Percentiles rank a stretch among this genome's conserved stretches.
phyloP scores from a whole-genome alignment of 352 stramenopile species.

The Phytophthora tentaculata region DNA sequence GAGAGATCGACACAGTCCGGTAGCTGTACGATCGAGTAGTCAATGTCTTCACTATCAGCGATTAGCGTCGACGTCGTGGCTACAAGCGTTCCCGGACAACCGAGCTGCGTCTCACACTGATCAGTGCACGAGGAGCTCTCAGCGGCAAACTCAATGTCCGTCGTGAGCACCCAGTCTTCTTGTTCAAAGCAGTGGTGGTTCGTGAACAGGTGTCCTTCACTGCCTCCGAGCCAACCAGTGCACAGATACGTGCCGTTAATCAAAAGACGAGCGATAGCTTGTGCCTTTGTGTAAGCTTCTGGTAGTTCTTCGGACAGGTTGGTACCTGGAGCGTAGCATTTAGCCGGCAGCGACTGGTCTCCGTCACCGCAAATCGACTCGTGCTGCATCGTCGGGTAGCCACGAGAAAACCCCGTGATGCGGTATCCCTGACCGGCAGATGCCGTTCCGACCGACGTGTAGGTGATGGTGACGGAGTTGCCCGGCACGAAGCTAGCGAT shows the following conservation, averaged over 20 bases:
- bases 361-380: conserved; percentile 58
- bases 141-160: conserved; percentile 67
- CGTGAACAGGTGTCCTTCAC: conserved; percentile 71
- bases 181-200: conserved; percentile 72
- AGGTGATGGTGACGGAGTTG: conserved; percentile 50
- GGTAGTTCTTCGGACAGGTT: conserved; percentile 36
- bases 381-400: conserved; percentile 36
- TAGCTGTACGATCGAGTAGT: conserved; percentile 74
- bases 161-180: conserved; percentile 31
- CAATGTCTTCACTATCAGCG: conserved; percentile 37
- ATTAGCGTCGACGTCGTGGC: conserved; percentile 56
- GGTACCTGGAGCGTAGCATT: conserved; percentile 47
- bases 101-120: conserved; percentile 46
- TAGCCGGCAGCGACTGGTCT: conserved; percentile 58
- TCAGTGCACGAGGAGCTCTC: conserved; percentile 58
- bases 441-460: conserved; percentile 33
- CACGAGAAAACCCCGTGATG: conserved; percentile 53
- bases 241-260: conserved; percentile 61
- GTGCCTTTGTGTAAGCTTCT: conserved; percentile 44
- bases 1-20: conserved; percentile 37
- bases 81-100: conserved; percentile 54
- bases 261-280: conserved; percentile 63
- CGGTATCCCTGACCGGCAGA: conserved; percentile 34
- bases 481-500: conserved; percentile 52
- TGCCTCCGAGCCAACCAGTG: conserved; percentile 69